Evolutionary conservation across 2,329 filamentous ascomycete species (phyloP), one percentile per base, ranked within the genome.

Genomic region (Podosphaera xanthii): DNA sequence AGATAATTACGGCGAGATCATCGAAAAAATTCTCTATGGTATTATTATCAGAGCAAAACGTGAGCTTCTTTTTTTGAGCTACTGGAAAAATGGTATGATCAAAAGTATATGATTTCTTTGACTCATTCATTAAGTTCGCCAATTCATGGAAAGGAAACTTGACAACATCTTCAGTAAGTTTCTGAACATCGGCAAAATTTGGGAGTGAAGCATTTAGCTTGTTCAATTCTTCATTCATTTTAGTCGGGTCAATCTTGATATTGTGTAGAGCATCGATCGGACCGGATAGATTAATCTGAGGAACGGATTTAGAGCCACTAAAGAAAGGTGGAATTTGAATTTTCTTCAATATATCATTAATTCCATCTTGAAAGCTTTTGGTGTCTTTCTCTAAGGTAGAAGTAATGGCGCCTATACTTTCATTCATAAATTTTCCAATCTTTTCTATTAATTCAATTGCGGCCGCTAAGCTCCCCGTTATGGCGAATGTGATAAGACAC

Each of bases 31-130:
- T 76, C 67, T 83, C 81, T 70, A 98, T 85, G 38, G 79, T 81
- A 63, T 87, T 78, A 71, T 92, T 88, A 68, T 88, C 81, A 49
- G 87, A 87, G 74, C 92, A 98, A 73, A 98, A 97, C 0, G 78
- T 83, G 58, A 98, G 75, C 44, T 81, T 74, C 70, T 94, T 78
- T 73, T 94, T 95, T 65, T 83, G 74, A 1, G 92, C 89, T 2
- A 95, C 77, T 0, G 90, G 88, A 65, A 98, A 91, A 8, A 84
- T 71, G 10, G 80, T 79, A 14, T 82, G 77, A 68, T 96, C 81
- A 69, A 97, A 94, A 38, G 75, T 77, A 75, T 89, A 97, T 62
- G 74, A 77, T 57, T 81, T 78, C 66, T 92, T 78, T 40, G 77
- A 82, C 12, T 82, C 72, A 63, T 88, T 84, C 66, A 98, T 78